Conservation (phyloP, 306 rosid genomes). For the Prunus mume region DNA sequence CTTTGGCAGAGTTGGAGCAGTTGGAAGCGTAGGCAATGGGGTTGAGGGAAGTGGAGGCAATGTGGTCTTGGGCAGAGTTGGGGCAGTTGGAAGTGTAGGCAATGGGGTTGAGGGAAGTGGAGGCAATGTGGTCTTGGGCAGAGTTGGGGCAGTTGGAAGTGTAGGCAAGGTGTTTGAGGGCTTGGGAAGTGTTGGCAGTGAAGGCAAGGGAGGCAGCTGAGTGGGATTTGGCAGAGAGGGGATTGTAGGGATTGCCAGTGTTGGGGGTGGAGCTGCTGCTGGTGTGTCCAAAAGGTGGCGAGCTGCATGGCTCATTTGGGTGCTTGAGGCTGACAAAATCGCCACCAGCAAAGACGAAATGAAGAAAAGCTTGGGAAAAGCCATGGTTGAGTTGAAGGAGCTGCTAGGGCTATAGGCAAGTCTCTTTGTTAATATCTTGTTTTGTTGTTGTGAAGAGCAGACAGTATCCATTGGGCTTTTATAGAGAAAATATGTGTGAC, state of each 20-base stretch:
- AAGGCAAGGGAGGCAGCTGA: constrained; percentile 6
- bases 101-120: constrained; percentile 4
- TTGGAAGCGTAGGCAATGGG: neutral
- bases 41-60: constrained; percentile 12
- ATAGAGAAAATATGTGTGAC: neutral
- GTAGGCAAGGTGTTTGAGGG: constrained; percentile 15
- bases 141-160: constrained; percentile 10
- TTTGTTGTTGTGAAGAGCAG: neutral
- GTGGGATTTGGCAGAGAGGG: constrained; percentile 12
- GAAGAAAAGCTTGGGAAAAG: neutral
- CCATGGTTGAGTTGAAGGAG: constrained; percentile 6
- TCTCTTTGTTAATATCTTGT: neutral
- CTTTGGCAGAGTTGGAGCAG: constrained; percentile 8
- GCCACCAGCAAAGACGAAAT: neutral
- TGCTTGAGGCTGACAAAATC: neutral
- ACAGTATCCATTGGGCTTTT: neutral
- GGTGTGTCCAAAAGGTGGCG: constrained; percentile 19
- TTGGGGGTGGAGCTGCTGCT: neutral
- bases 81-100: constrained; percentile 7
- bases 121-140: constrained; percentile 19
- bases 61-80: constrained; percentile 21
- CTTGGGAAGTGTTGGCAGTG: constrained; percentile 16
- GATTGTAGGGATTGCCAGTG: constrained; percentile 4
- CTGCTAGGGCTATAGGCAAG: neutral
- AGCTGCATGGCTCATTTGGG: neutral